Evolutionary conservation across 2,329 filamentous ascomycete genomes (phyloP), one percentile per base, ranked within the genome.

Genomic region (Colletotrichum sp.): DNA sequence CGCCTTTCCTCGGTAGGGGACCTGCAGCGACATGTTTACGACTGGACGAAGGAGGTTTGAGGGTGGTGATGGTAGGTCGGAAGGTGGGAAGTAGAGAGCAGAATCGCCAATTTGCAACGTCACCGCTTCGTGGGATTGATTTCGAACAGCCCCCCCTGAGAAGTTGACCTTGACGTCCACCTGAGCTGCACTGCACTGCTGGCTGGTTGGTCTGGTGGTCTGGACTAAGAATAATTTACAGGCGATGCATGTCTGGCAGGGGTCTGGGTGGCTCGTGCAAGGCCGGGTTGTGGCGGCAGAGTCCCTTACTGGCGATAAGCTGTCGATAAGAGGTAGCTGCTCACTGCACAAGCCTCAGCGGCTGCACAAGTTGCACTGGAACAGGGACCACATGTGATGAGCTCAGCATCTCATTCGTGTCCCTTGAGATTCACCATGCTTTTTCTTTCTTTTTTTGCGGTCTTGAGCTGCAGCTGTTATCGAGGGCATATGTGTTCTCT

Each of bases 21-120:
- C 86, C 78, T 91, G 89, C 72, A 91, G 87, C 75, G 88, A 89
- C 89, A 90, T 90, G 77, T 24, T 74, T 72, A 21, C 24, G 38
- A 21, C 29, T n/a, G 43, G 54, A 34, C 33, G 57, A 34, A 51
- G 43, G 24, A 55, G n/a, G 24, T 18, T 24, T 34, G 24, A 27
- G 63, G 81, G 79, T 57, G 57, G 57, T 54, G 63, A 21, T 70
- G 66, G 62, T 59, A 71, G 63, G 63, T 61, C 47, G 29, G 27
- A 61, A 18, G 57, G 36, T 11, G 47, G 43, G 29, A 18, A 62
- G 54, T 29, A 18, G 54, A 69, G 31, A 47, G 33, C 34, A 69
- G 54, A 65, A 66, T 63, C 29, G 66, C 58, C 27, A 59, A 61
- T 59, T 65, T 74, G 72, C 69, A 74, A 73, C 70, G 72, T 74